Conservation (phyloP, 2,329 filamentous ascomycete genomes). For the Arthroderma sp. region DNA sequence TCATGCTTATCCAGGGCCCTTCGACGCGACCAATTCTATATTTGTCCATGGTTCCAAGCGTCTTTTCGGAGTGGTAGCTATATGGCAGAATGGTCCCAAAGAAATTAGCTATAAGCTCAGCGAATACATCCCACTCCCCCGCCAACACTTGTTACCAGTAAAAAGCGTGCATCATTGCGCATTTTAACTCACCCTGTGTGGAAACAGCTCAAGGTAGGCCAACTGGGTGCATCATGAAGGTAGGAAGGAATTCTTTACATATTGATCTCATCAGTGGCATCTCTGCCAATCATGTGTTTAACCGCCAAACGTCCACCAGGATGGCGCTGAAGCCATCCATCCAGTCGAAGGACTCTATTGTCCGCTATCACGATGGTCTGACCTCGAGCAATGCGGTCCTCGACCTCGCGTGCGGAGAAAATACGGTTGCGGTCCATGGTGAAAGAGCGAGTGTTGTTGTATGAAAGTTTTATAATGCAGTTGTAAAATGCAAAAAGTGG, state of each 20-base stretch:
- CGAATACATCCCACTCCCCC: neutral
- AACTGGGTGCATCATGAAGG: neutral
- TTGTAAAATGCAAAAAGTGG: no score
- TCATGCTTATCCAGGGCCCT: conserved; percentile 72
- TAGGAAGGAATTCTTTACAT: conserved; percentile 46
- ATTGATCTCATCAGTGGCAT: conserved; percentile 87
- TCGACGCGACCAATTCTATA: conserved; percentile 76
- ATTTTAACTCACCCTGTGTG: neutral
- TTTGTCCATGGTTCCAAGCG: conserved; percentile 60
- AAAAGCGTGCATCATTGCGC: neutral
- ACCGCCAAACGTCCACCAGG: conserved; percentile 87
- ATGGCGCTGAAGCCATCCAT: conserved; percentile 78
- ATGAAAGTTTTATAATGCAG: neutral
- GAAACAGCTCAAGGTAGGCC: neutral
- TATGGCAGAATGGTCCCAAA: neutral
- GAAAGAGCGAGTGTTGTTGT: neutral
- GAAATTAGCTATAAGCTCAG: neutral
- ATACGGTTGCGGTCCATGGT: conserved; percentile 20
- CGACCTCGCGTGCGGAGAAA: conserved; percentile 54
- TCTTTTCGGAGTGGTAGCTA: conserved; percentile 56
- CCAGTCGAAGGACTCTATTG: conserved; percentile 68
- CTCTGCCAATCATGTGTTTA: conserved; percentile 79
- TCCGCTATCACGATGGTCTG: conserved; percentile 69
- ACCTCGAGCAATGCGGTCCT: conserved; percentile 71
- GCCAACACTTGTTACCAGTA: neutral